A percentile compares a stretch with the other conserved stretches of the same genome.
Evolutionary conservation across 1,139 yeast genomes (phyloP).

Genomic region (Wickerhamiella infanticola): DNA sequence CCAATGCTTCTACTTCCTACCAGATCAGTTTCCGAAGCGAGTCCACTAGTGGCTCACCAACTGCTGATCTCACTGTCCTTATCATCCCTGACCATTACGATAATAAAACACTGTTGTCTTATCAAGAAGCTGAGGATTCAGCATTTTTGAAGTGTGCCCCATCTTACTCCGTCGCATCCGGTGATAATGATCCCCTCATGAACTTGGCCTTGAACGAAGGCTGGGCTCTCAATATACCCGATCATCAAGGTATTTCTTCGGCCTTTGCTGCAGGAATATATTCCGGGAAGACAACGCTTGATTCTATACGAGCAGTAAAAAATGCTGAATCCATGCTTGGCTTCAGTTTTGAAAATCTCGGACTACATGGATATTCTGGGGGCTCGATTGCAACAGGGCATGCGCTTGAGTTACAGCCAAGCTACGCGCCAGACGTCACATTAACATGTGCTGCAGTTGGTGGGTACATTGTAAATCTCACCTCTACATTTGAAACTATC

Average conservation of each 20-base stretch:
- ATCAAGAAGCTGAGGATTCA: conserved; percentile 21
- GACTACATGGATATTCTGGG: conserved; percentile 22
- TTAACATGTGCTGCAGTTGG: conserved; percentile 19
- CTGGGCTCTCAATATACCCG: conserved; percentile 17
- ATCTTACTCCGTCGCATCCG: conserved; percentile 16
- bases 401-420: conserved; percentile 19
- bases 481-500: conserved; percentile 10
- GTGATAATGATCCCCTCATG: conserved; percentile 8
- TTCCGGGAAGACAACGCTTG: conserved; percentile 19
- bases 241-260: conserved; percentile 19
- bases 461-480: conserved; percentile 17
- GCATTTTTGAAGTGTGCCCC: conserved; percentile 19
- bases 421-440: conserved; percentile 20
- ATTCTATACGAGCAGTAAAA: conserved; percentile 16
- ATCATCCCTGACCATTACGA: conserved; percentile 15
- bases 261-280: conserved; percentile 18
- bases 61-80: conserved; percentile 19
- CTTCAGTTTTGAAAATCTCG: conserved; percentile 10
- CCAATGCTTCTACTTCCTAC: conserved; percentile 12
- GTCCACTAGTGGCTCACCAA: conserved; percentile 16
- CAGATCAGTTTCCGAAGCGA: conserved; percentile 19
- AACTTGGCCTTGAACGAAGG: conserved; percentile 12
- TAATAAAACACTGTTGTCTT: conserved; percentile 15
- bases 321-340: conserved; percentile 4
- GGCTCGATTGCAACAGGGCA: conserved; percentile 22